A percentile compares a stretch with the other conserved stretches of the same genome.
These are phyloP conservation scores for Mycosphaerella sp. DNA, from an alignment of 2,329 filamentous ascomycete genomes.

Conservation along the genomic window DNA sequence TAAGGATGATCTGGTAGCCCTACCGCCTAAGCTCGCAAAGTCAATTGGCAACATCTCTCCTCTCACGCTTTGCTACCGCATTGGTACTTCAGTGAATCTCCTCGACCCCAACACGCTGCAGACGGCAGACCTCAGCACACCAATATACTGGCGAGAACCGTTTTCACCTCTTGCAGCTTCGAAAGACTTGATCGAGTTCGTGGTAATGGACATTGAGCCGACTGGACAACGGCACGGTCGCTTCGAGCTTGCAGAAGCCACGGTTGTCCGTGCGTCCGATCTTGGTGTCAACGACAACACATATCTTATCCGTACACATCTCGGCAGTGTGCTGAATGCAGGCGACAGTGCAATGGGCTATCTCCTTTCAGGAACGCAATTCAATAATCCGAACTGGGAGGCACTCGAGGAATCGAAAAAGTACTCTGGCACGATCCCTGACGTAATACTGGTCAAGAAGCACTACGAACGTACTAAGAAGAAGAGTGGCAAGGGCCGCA, in stretches of 20 bases:
- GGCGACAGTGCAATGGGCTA: constrained; percentile 97
- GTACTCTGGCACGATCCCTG: constrained; percentile 73
- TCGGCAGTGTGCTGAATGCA: constrained; percentile 75
- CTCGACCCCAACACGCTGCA: constrained; percentile 88
- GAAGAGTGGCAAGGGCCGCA: constrained; percentile 52
- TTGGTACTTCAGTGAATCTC: constrained; percentile 84
- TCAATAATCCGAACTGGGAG: constrained; percentile 83
- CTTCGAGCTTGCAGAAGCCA: constrained; percentile 78
- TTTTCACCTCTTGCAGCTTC: constrained; percentile 80
- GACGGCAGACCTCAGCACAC: constrained; percentile 73
- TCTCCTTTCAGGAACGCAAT: constrained; percentile 79
- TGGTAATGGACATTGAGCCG: constrained; percentile 89
- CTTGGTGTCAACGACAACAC: constrained; percentile 78
- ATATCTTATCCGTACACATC: constrained; percentile 85
- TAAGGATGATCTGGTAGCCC: constrained; percentile 92
- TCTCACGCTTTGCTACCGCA: constrained; percentile 74
- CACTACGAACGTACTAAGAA: constrained; percentile 77
- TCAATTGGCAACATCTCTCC: constrained; percentile 82
- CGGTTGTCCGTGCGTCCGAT: constrained; percentile 79
- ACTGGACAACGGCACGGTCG: constrained; percentile 69
- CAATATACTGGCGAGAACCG: constrained; percentile 84
- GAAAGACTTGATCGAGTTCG: constrained; percentile 80
- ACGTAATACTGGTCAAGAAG: constrained; percentile 96
- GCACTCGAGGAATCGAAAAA: constrained; percentile 70
- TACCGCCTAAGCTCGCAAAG: constrained; percentile 84